A percentile compares a stretch with the other conserved stretches of the same genome.
Conservation (phyloP, 1,284 basidiomycete genomes). For the Apiotrichum gracile region DNA sequence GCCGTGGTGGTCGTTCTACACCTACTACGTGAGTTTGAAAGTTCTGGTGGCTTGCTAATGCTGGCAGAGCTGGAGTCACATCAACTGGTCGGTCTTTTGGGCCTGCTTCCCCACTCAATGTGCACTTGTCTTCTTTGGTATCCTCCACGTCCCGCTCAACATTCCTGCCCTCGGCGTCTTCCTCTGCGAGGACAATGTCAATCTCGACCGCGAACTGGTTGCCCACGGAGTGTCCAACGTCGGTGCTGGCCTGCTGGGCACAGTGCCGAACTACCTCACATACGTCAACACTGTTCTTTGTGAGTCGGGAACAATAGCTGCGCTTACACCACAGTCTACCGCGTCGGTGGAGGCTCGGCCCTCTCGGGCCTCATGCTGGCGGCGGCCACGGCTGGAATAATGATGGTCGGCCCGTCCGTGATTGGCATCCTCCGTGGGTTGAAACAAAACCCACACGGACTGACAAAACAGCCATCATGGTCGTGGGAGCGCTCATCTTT, state of each 20-base stretch:
- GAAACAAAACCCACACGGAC: not conserved
- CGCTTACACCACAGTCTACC: slow-evolving; percentile 61
- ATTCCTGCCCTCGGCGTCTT: slow-evolving; percentile 95
- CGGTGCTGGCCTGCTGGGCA: slow-evolving; percentile 70
- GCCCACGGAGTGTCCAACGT: slow-evolving; percentile 91
- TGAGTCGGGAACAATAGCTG: slow-evolving; percentile 29
- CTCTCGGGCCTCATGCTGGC: slow-evolving; percentile 83
- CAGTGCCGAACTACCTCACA: slow-evolving; percentile 55
- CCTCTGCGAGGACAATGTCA: slow-evolving; percentile 76
- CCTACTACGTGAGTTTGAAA: slow-evolving; percentile 57
- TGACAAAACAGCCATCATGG: slow-evolving; percentile 63
- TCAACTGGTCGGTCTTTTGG: slow-evolving; percentile 63
- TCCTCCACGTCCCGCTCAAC: slow-evolving; percentile 88
- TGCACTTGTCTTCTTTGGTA: slow-evolving; percentile 50
- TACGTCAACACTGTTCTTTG: slow-evolving; percentile 83
- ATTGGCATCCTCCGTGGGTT: slow-evolving; percentile 84
- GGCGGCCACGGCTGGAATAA: slow-evolving; percentile 62
- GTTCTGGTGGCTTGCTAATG: not conserved
- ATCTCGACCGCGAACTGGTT: slow-evolving; percentile 88
- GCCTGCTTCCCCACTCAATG: slow-evolving; percentile 59
- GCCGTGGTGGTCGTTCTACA: slow-evolving; percentile 77
- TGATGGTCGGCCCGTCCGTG: slow-evolving; percentile 64
- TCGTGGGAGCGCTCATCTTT: slow-evolving; percentile 87
- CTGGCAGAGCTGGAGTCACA: slow-evolving; percentile 56
- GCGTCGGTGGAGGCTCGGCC: slow-evolving; percentile 82